Evolutionary conservation across 2,329 filamentous ascomycete genomes (phyloP), one percentile per base, ranked within the genome.

Genomic region (Cryphonectria radicalis): DNA sequence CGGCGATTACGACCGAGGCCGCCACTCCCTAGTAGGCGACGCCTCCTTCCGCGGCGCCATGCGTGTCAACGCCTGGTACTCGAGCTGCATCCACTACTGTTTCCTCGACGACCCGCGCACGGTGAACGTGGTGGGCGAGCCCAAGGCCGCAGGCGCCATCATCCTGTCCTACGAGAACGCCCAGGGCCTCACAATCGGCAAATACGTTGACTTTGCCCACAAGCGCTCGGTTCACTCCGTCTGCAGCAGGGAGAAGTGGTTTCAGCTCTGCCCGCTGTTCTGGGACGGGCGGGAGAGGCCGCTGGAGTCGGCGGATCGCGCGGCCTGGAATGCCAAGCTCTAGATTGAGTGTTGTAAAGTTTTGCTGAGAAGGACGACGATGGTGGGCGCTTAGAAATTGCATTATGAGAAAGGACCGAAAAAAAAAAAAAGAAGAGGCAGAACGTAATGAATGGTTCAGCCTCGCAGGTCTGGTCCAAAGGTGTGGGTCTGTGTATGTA

Each of bases 21-120:
- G 88, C 32, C 88, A 90, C 78, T 88, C 87, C 0, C 83, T 90
- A 0, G 88, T 89, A 4, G 88, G 88, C 46, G 86, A 90, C 72
- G 80, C 82, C 3, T 80, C 82, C 32, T 88, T 88, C 79, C 82
- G 87, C 62, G 87, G 87, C 32, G 82, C 85, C 3, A 83, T 87
- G 73, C 84, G 87, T 0, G 87, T 88, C 32, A 87, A 85, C 63
- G 87, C 85, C 4, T 89, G 87, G 87, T 89, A 85, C 79, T 85
- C 85, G 14, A 84, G 84, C 73, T 82, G 85, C 70, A 88, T 89
- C 74, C 87, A 89, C 75, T 89, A 88, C 78, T 84, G 85, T 76
- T 89, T 89, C 79, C 80, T 89, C 8, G 87, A 89, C 73, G 87
- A 89, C 71, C 85, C 86, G 35, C 84, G 87, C 7, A 89, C 87